Conservation (phyloP, 2,329 filamentous ascomycete species). For the Periglandula ipomoeae region DNA sequence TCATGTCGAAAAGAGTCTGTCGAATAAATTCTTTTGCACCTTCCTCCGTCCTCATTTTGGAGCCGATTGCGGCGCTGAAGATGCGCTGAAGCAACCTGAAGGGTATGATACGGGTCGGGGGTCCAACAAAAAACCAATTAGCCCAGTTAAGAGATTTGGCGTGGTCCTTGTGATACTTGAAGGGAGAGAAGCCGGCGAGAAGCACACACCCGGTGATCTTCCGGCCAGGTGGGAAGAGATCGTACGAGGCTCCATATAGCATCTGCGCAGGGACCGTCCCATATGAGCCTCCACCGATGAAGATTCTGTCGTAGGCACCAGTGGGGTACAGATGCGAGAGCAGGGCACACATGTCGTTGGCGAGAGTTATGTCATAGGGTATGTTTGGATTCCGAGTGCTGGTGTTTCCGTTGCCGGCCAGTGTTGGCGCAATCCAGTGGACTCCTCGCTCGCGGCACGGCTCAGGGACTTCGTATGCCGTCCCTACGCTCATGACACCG, state of each 20-base stretch:
- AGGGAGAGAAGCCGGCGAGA: constrained; percentile 13
- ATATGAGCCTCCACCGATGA: constrained; percentile 14
- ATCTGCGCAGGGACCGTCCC: constrained; percentile 16
- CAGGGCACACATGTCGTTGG: constrained; percentile 10
- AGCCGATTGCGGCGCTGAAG: constrained; percentile 7
- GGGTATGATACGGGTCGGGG: constrained; percentile 8
- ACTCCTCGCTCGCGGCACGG: too few species aligned
- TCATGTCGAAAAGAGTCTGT: constrained; percentile 8
- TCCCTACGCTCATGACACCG: too few species aligned
- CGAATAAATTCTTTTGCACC: constrained; percentile 12
- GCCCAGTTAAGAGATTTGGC: not conserved
- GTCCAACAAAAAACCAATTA: constrained; percentile 5
- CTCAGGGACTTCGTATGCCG: too few species aligned
- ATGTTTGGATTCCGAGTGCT: constrained; percentile 6
- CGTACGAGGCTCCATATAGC: constrained; percentile 14
- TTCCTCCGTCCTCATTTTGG: constrained; percentile 9
- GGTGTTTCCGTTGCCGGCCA: not conserved
- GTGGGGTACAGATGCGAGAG: constrained; percentile 12
- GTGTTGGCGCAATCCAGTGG: not conserved
- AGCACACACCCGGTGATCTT: constrained; percentile 12
- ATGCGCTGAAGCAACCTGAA: constrained; percentile 12
- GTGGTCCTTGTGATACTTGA: constrained; percentile 1
- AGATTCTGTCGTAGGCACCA: too few species aligned
- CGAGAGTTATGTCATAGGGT: constrained; percentile 8
- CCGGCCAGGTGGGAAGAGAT: constrained; percentile 11